phyloP scores from a whole-genome alignment of 441 rosid species.

The Erodium texanum region DNA sequence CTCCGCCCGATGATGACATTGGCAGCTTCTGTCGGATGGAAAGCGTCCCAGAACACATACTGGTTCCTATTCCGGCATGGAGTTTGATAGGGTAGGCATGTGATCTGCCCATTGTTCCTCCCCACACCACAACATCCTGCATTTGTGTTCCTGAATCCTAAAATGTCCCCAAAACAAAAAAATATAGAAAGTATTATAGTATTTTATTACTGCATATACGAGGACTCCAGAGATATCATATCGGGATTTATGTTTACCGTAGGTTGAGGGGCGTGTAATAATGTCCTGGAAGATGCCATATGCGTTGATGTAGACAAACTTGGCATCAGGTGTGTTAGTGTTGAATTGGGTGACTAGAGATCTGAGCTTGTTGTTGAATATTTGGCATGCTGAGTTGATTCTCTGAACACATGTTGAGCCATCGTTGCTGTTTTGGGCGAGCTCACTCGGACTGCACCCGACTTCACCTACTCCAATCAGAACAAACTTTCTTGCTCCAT shows the following conservation, averaged over 20 bases:
- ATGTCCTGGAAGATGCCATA: conserved; percentile 74
- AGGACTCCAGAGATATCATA: too few relatives aligned
- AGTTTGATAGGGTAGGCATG: conserved; percentile 63
- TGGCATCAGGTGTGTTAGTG: conserved; percentile 44
- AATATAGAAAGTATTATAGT: too few relatives aligned
- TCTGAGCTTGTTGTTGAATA: conserved; percentile 63
- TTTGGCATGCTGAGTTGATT: conserved; percentile 59
- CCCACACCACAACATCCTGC: conserved; percentile 88
- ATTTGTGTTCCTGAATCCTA: conserved; percentile 54
- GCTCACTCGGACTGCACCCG: too few relatives aligned
- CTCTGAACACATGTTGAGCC: conserved; percentile 59
- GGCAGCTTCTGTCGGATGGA: conserved; percentile 70
- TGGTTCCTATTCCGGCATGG: conserved; percentile 59
- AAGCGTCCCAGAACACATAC: conserved; percentile 79
- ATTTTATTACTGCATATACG: too few relatives aligned
- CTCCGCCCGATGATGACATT: conserved; percentile 51
- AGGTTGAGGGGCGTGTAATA: conserved; percentile 35
- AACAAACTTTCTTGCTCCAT: too few relatives aligned
- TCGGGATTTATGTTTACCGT: too few relatives aligned
- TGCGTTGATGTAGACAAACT: conserved; percentile 54
- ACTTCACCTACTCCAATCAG: too few relatives aligned
- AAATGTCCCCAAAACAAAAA: too few relatives aligned
- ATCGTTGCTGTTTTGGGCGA: conserved; percentile 17
- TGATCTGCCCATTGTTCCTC: conserved; percentile 81
- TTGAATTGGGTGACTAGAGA: conserved; percentile 57